Base-by-base conservation (phyloP, 768 basidiomycete genomes). In the Hydnomerulius pinastri region DNA sequence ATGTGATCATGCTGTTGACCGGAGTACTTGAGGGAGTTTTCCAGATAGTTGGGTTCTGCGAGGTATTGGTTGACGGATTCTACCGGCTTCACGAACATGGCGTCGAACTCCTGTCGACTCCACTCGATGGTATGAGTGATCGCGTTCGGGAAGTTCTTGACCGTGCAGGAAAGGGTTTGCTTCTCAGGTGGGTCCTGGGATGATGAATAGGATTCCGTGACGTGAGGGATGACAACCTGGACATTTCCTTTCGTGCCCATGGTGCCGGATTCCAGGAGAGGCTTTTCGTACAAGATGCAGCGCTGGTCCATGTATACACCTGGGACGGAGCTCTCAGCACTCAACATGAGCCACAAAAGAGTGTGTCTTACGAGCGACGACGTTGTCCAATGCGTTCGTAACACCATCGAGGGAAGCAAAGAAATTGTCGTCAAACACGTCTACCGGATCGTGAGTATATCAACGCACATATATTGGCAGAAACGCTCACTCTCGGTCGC, bases 51-150 rank as follows among this genome's bases (percentile, higher is more conserved):
- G 18, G 97, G 90, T 63, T 98, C 95, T 1, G 94, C 92, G 25
- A 99, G 86, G 72, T 98, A 99, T 24, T 93, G 83, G 70, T 99
- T 99, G 67, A 91, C 93, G 38, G 91, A 85, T 66, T 95, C 90
- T 28, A 89, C 80, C 2, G 97, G 97, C 67, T 96, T 94, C 60
- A 97, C 89, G 62, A 98, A 99, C 38, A 93, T 74, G 50, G 82
- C 85, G 65, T 97, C 92, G 68, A 99, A 98, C 55, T 91, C 90
- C 61, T 86, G 84, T 59, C 94, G 86, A 60, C 90, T 86, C 97
- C 97, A 99, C 92, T 98, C 93, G 52, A 99, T 99, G 6, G 94
- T 97, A 72, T 99, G 97, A 58, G 92, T 87, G 61, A 98, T 98
- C 21, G 89, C 88, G 67, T 99, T 95, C 9, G 97, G 97, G 81